Evolutionary conservation across 768 basidiomycete genomes (phyloP), one percentile per base, ranked within the genome.

Genomic region (Rhodotorula graminis): DNA sequence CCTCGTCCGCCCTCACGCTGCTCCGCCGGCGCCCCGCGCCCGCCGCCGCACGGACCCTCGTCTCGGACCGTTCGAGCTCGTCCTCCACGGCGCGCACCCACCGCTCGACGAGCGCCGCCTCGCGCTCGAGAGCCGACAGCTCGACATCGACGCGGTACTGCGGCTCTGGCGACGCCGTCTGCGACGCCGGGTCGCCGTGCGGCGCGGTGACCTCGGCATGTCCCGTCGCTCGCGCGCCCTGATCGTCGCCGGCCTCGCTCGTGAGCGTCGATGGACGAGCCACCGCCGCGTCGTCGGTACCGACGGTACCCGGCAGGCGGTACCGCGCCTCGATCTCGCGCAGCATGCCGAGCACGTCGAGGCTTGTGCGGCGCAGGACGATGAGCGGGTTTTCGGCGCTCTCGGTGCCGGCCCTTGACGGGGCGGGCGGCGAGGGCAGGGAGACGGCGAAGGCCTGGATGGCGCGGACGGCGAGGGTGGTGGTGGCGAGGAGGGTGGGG

Each of bases 361-460:
- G 81, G 2, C 92, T 92, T 1, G 88, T 85, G 63, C 86, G 86
- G 33, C 94, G 85, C 65, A 97, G 88, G 61, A 87, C 82, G 3
- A 85, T 84, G 27, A 92, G 82, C 2, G 19, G 7, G 50, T 52
- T 25, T 3, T 52, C 25, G 10, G 8, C 50, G 19, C 23, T 25
- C 6, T 8, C 18, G 56, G 9, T 37, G 37, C 5, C 4, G 5
- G 37, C 4, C 37, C 5, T 37, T 5, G 4, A 9, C 37, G 44
- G 8, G 6, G 44, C 14, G 44, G 44, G 7, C n/a, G 11, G 67
- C 78, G 92, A 88, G 0, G 91, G 92, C 23, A 93, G 86, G 0
- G 89, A 87, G 46, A 93, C 83, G 29, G 93, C 82, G 80, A 93
- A 93, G 79, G 91, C 91, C 21, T 92, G 86, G 46, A 91, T 89